Base-by-base conservation (phyloP, 768 basidiomycete species). In the Leccinum uliginosum region DNA sequence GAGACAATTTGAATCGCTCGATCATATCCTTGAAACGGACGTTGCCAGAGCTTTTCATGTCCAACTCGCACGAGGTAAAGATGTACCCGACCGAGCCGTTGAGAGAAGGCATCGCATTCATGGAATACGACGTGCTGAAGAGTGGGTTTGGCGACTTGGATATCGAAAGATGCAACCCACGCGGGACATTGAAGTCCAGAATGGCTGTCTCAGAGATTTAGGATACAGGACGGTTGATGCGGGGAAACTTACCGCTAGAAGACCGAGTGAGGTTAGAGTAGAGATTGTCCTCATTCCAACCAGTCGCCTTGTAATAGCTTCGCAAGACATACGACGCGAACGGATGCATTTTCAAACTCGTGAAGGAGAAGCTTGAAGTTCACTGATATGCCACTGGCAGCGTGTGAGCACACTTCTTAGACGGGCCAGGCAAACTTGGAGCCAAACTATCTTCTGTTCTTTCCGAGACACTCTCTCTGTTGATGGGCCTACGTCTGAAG, bases 241-340 rank as follows among this genome's bases (percentile, higher is more conserved):
- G 23, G 38, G 64, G 70, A 30, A 27, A 60, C 74, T 48, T 57
- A 96, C 93, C 90, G 74, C 82, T 86, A 2, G 94, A 96, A 34
- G 93, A 90, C 54, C 91, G 84, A 1, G 93, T 97, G 45, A 98
- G 65, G 62, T 95, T 92, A 3, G 89, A 84, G 66, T 92, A 98
- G 21, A 96, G 78, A 66, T 96, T 96, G 73, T 98, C 95, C 69
- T 96, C 92, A 65, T 93, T 94, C 96, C 96, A 98, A 59, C 92
- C 91, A 30, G 93, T 97, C n/a, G 85, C 85, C 62, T 83, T 82
- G 77, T 93, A 94, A 73, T 96, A 98, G 70, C 81, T 87, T 60
- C 89, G 87, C 35, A 98, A 78, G 55, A 98, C 87, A 75, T 93
- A 91, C 14, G 89, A 83, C 38, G 91, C 86, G 66, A 93, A 93